Base-by-base conservation (phyloP, 768 basidiomycete species). In the Tricholoma hemisulphureum region DNA sequence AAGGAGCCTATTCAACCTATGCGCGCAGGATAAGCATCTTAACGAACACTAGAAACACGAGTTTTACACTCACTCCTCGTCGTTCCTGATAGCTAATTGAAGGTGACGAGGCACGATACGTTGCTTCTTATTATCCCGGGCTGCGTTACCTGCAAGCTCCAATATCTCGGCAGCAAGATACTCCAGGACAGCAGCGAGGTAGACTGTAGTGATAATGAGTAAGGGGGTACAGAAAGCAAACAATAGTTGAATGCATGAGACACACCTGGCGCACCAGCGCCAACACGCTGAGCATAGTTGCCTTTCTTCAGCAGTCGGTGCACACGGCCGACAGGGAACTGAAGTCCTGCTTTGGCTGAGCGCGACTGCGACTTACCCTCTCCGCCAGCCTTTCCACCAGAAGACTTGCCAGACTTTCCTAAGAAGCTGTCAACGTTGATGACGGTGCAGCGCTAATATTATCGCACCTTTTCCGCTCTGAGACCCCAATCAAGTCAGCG, bases 71-170 rank as follows among this genome's bases (percentile, higher is more conserved):
- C 64, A 88, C 87, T 92, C 93, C 74, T 95, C 93, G 61, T 95
- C 93, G 72, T 95, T 93, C 52, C 95, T 86, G 75, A 97, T 94
- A 61, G 94, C 94, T 61, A 96, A 85, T 73, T 97, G 94, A 49
- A 96, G 78, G 75, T 97, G 95, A 73, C 95, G 89, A 46, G 94
- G 95, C 24, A 95, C 91, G 68, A 96, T 95, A 84, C 95, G 93
- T 63, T 93, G 89, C 79, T 95, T 92, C 82, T 92, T 93, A 81
- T 93, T 93, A 75, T 90, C 91, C 57, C 91, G 88, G 41, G 91
- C 91, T 32, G 91, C 91, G 57, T 91, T 91, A 34, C 94, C 94
- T 59, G 94, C 93, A 43, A 96, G 79, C 77, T 96, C 94, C 65
- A 96, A 84, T 71, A 96, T 95, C 72, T 96, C 94, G 46, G 94